Percentiles rank a stretch among this genome's conserved stretches.
Evolutionary conservation across 805 yeast species (phyloP).

Genomic region (Pichia californica): DNA sequence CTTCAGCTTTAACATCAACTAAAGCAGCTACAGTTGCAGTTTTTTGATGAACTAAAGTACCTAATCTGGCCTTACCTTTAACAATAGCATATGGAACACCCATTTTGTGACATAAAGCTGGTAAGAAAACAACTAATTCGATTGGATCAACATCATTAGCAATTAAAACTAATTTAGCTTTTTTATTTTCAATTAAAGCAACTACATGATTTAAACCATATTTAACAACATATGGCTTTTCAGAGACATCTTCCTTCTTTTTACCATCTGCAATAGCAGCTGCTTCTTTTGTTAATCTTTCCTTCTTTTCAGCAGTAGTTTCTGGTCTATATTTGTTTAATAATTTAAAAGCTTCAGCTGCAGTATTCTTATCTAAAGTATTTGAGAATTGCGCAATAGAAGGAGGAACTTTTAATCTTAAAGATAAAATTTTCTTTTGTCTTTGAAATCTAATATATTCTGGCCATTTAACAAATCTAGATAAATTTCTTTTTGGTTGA

Average conservation of each 20-base stretch:
- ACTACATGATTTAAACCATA: constrained; percentile 99
- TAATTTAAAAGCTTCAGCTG: constrained; percentile 93
- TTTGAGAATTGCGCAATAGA: constrained; percentile 94
- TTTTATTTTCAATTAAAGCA: constrained; percentile 94
- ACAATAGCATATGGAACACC: constrained; percentile 98
- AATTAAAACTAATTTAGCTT: constrained; percentile 93
- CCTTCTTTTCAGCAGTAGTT: constrained; percentile 96
- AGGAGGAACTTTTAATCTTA: constrained; percentile 99
- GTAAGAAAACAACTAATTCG: constrained; percentile 94
- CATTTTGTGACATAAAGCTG: constrained; percentile 99
- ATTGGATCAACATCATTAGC: constrained; percentile 99
- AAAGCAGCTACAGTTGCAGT: constrained; percentile 95
- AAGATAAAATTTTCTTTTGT: constrained; percentile 91
- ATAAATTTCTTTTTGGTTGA: constrained; percentile 93
- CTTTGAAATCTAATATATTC: constrained; percentile 97
- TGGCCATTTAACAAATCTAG: constrained; percentile 99
- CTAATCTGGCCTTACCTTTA: constrained; percentile 98
- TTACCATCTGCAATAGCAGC: constrained; percentile 98
- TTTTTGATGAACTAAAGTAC: constrained; percentile 96
- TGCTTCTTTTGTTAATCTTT: constrained; percentile 97
- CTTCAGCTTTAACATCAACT: constrained; percentile 91
- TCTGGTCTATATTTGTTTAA: constrained; percentile 99
- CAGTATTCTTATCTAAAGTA: constrained; percentile 98
- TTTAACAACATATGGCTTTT: constrained; percentile 95
- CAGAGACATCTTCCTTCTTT: constrained; percentile 92